Evolutionary conservation across 164 flowering plant genomes (phyloP), one percentile per base, ranked within the genome.

Genomic region (Stephania cephalantha): DNA sequence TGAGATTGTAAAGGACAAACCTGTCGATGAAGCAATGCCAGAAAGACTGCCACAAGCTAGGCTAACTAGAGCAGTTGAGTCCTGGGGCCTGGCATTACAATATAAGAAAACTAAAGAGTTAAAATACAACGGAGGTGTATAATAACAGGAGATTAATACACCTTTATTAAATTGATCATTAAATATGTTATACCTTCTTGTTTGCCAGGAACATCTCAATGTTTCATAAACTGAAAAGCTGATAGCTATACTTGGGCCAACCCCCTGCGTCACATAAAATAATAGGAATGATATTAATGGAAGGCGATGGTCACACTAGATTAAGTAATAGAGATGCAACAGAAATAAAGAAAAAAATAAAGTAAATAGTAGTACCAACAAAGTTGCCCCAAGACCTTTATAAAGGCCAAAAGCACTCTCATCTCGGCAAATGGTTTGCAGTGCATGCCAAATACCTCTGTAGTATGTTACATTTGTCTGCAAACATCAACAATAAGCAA

Each of bases 41-140:
- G 97, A 90, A 75, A 90, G 87, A 86, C 95, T 88, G 71, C 97
- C 97, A 80, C 95, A 91, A 46, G 90, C 88, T 77, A 92, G 88
- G 78, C 97, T 89, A 61, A 90, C 88, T 76, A 83, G 80, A 69
- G 79, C 77, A 75, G 90, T 68, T 61, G 95, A 86, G 85, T 92
- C 95, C 75, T 84, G 68, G 30, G 97, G 95, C 89, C 97, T 92
- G 79, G 79, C 45, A 72, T 74, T 22, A 35, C 42, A 35, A 35
- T 35, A 35, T 35, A 76, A 81, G 55, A 50, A 10, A 50, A 50
- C 15, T 50, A 63, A 63, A 68, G 4, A 69, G 69, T 10, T 17
- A 68, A 73, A 75, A 46, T 70, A 48, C 20, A 17, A 76, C 4
- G 29, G 45, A 42, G 31, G 35, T 44, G 31, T 30, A 35, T 9